phyloP scores from a whole-genome alignment of 1,139 yeast genomes.

The Pichia terricola region DNA sequence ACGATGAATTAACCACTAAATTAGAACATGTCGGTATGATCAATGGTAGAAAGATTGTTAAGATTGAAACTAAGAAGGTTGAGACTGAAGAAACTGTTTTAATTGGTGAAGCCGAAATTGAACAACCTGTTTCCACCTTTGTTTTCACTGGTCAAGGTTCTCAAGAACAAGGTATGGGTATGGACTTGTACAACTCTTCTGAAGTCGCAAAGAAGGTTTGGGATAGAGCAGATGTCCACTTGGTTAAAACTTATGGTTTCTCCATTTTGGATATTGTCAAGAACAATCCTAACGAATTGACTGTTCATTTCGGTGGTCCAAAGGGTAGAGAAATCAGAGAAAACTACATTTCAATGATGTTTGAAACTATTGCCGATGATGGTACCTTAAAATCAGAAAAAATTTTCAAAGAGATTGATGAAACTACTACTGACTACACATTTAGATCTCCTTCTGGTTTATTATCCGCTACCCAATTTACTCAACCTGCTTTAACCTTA shows the following conservation, averaged over 20 bases:
- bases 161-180: slow-evolving; percentile 99
- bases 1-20: slow-evolving; percentile 77
- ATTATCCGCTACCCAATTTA: slow-evolving; percentile 95
- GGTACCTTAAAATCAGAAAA: slow-evolving; percentile 84
- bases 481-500: slow-evolving; percentile 97
- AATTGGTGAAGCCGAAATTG: slow-evolving; percentile 95
- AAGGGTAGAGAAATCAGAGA: slow-evolving; percentile 92
- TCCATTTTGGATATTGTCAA: slow-evolving; percentile 90
- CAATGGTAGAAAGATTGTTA: slow-evolving; percentile 94
- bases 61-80: slow-evolving; percentile 79
- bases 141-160: slow-evolving; percentile 99
- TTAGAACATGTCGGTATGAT: slow-evolving; percentile 98
- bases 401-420: slow-evolving; percentile 87
- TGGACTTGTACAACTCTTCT: slow-evolving; percentile 89
- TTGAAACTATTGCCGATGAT: slow-evolving; percentile 83
- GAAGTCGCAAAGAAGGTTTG: slow-evolving; percentile 92
- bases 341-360: slow-evolving; percentile 94
- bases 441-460: slow-evolving; percentile 92
- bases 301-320: slow-evolving; percentile 96
- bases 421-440: slow-evolving; percentile 72
- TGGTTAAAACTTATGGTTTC: slow-evolving; percentile 90
- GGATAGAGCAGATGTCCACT: slow-evolving; percentile 96
- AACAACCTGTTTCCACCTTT: slow-evolving; percentile 92
- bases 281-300: slow-evolving; percentile 91
- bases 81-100: slow-evolving; percentile 72